phyloP scores from a whole-genome alignment of 192 early-diverging fungal species.

The Entomortierella beljakovae region DNA sequence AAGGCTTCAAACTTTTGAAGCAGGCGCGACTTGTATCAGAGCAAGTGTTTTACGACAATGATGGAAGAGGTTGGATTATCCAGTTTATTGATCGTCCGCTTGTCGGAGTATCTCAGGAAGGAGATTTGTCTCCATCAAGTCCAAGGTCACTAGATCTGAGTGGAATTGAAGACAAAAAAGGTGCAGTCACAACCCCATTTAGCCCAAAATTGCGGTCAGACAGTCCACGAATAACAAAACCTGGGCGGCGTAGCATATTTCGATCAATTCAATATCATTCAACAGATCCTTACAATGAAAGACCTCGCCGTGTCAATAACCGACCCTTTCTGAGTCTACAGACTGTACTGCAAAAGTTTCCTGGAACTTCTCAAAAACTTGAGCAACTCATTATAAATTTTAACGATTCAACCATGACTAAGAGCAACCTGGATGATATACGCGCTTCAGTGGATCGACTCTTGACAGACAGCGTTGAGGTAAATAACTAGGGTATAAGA shows the following conservation, averaged over 20 bases:
- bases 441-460: constrained; percentile 24
- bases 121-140: not conserved
- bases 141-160: constrained; percentile 4
- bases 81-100: constrained; percentile 51
- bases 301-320: not conserved
- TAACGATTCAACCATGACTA: constrained; percentile 33
- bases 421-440: constrained; percentile 34
- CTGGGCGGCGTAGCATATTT: constrained; percentile 9
- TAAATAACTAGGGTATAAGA: not conserved
- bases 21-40: constrained; percentile 48
- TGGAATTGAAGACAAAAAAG: not conserved
- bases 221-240: not conserved
- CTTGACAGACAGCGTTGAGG: constrained; percentile 32
- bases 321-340: constrained; percentile 36
- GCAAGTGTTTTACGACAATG: constrained; percentile 50
- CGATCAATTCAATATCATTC: constrained; percentile 5
- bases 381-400: constrained; percentile 46
- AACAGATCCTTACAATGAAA: constrained; percentile 1
- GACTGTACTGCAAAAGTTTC: constrained; percentile 28
- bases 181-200: not conserved
- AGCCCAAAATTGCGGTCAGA: not conserved
- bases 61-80: constrained; percentile 40
- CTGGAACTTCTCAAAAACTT: constrained; percentile 29
- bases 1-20: constrained; percentile 45
- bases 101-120: constrained; percentile 19